These are phyloP conservation scores for Gastrolobium bilobum DNA, from an alignment of 306 rosid species.

Conservation along the genomic window DNA sequence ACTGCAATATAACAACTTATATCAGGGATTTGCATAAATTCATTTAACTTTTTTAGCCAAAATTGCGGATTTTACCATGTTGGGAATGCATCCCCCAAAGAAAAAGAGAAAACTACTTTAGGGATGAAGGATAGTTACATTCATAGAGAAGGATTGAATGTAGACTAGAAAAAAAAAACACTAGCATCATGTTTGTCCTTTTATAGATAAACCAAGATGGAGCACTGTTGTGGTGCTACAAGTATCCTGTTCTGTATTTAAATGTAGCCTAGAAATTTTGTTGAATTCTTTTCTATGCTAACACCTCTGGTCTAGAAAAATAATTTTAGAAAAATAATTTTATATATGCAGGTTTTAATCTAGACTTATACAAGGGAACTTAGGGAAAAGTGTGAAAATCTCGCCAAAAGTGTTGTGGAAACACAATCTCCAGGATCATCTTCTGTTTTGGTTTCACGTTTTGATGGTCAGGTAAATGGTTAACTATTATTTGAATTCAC, in stretches of 20 bases:
- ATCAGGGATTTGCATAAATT: constrained; percentile 28
- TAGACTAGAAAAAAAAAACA: not conserved
- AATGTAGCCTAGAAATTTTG: constrained; percentile 37
- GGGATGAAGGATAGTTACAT: constrained; percentile 23
- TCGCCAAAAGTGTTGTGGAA: no score
- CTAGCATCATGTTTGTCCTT: constrained; percentile 1
- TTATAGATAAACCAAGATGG: constrained; percentile 28
- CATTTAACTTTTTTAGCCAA: constrained; percentile 17
- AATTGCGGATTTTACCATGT: constrained; percentile 17
- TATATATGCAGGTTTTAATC: no score
- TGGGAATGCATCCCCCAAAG: not conserved
- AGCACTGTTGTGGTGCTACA: constrained; percentile 33
- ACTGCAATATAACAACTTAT: constrained; percentile 20
- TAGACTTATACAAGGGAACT: no score
- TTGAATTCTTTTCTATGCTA: not conserved
- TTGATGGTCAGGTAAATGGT: no score
- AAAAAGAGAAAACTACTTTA: not conserved
- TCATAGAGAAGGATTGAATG: not conserved
- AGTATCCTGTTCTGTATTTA: constrained; percentile 13
- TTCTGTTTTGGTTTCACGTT: no score
- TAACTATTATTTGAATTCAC: no score
- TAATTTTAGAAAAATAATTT: no score
- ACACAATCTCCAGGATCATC: no score
- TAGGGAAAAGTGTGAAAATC: no score
- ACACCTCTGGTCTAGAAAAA: not conserved